phyloP scores from a whole-genome alignment of 805 yeast species.

The Candida peoriensis region DNA sequence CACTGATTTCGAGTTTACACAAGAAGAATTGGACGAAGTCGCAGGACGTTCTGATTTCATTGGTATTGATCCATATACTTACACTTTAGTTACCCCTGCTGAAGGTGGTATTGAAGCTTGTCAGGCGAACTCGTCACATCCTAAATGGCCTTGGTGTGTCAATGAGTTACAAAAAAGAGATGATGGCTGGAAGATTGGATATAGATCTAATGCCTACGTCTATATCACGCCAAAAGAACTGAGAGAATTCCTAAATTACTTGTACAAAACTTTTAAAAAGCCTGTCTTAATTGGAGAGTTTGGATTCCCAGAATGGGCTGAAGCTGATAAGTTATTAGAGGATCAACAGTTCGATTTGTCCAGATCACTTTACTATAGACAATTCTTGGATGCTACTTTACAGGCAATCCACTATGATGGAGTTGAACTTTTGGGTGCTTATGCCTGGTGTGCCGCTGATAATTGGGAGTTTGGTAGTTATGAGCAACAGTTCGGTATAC shows the following conservation, averaged over 20 bases:
- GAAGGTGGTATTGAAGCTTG: constrained; percentile 1
- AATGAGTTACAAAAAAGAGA: background rate
- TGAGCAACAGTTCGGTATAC: background rate
- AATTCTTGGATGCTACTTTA: background rate
- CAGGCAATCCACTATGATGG: background rate
- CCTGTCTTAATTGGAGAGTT: background rate
- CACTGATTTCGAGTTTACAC: background rate
- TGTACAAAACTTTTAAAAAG: background rate
- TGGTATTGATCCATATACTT: constrained; percentile 1
- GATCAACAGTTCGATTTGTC: background rate
- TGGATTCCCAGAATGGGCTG: background rate
- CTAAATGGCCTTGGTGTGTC: constrained; percentile 1
- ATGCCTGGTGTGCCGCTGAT: constrained; percentile 1
- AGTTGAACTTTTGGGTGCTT: constrained; percentile 1
- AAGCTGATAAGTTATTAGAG: background rate
- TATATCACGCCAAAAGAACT: background rate
- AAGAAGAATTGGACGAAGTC: background rate
- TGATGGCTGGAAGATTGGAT: constrained; percentile 1
- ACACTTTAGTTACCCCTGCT: constrained; percentile 1
- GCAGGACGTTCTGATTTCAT: background rate
- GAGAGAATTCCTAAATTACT: background rate
- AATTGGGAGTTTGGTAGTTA: constrained; percentile 1
- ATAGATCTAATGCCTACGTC: constrained; percentile 1
- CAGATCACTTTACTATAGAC: constrained; percentile 1
- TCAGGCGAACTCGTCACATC: background rate